Evolutionary conservation across 805 yeast genomes (phyloP).

Genomic region (Saccharomycopsis capsularis): DNA sequence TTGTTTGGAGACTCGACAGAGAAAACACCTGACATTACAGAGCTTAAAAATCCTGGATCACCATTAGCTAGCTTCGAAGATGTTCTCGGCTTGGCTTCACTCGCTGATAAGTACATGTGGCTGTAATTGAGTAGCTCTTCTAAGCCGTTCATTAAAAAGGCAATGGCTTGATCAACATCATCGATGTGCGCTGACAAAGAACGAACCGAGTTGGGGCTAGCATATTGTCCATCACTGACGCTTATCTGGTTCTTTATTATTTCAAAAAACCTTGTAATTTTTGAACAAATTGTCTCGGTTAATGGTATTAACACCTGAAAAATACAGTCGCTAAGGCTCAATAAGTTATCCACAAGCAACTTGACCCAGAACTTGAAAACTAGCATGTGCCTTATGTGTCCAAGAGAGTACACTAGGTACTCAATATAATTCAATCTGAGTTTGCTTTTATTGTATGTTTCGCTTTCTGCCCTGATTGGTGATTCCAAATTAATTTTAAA

Average conservation of each 20-base stretch:
- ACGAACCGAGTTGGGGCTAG: background rate
- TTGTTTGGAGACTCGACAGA: conserved; percentile 57
- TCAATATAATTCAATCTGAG: conserved; percentile 28
- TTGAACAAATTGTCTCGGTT: conserved; percentile 42
- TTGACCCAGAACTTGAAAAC: conserved; percentile 42
- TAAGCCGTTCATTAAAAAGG: conserved; percentile 46
- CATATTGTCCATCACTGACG: conserved; percentile 19
- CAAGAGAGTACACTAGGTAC: conserved; percentile 45
- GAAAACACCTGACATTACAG: conserved; percentile 73
- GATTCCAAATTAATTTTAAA: conserved; percentile 8
- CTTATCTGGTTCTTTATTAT: conserved; percentile 24
- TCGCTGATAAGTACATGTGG: conserved; percentile 20
- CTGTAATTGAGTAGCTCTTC: conserved; percentile 48
- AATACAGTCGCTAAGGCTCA: conserved; percentile 43
- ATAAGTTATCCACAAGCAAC: conserved; percentile 45
- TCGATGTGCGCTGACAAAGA: conserved; percentile 25
- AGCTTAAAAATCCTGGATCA: conserved; percentile 34
- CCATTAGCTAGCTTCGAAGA: conserved; percentile 15
- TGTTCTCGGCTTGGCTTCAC: conserved; percentile 22
- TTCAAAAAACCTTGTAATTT: conserved; percentile 32
- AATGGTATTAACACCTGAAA: conserved; percentile 50
- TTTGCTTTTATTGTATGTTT: background rate
- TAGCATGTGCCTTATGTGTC: conserved; percentile 36
- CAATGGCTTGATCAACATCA: conserved; percentile 40
- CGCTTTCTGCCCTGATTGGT: conserved; percentile 9